Evolutionary conservation across 2,329 filamentous ascomycete genomes (phyloP).

Genomic region (Colletotrichum zoysiae): DNA sequence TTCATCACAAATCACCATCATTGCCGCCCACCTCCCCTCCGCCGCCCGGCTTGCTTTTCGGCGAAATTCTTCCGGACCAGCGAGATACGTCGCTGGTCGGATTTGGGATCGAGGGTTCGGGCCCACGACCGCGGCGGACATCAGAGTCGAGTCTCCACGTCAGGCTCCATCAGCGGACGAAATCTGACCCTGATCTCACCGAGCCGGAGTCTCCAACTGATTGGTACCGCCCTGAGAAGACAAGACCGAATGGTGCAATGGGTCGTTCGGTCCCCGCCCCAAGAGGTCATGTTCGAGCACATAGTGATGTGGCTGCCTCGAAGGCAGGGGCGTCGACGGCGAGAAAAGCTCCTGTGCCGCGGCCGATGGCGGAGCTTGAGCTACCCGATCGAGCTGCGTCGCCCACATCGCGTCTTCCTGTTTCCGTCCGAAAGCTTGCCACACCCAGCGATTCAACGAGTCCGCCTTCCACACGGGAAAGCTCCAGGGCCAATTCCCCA

Average conservation of each 20-base stretch:
- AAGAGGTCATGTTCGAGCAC: constrained; percentile 62
- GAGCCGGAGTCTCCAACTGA: constrained; percentile 75
- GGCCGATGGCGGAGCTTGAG: constrained; percentile 44
- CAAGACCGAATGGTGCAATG: constrained; percentile 43
- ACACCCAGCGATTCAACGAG: constrained; percentile 47
- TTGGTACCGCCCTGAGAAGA: constrained; percentile 66
- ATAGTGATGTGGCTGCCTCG: constrained; percentile 69
- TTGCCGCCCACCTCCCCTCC: constrained; percentile 49
- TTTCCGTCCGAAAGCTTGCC: constrained; percentile 59
- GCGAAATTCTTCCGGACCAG: constrained; percentile 76
- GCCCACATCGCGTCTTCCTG: constrained; percentile 58
- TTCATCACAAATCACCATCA: constrained; percentile 46
- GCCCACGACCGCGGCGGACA: constrained; percentile 68
- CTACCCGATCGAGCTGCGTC: constrained; percentile 46
- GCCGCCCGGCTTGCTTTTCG: constrained; percentile 74
- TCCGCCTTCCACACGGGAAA: constrained; percentile 55
- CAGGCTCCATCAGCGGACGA: constrained; percentile 63
- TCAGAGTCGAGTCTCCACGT: constrained; percentile 78
- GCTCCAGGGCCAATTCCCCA: constrained; percentile 67
- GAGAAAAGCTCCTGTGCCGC: constrained; percentile 49
- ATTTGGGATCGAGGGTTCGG: constrained; percentile 69
- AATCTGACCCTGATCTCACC: constrained; percentile 67
- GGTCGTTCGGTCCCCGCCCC: constrained; percentile 38
- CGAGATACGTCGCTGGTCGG: constrained; percentile 65
- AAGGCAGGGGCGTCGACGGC: constrained; percentile 49